Base-by-base conservation (phyloP, 2,329 filamentous ascomycete genomes). In the Endoconidiophora laricicola region DNA sequence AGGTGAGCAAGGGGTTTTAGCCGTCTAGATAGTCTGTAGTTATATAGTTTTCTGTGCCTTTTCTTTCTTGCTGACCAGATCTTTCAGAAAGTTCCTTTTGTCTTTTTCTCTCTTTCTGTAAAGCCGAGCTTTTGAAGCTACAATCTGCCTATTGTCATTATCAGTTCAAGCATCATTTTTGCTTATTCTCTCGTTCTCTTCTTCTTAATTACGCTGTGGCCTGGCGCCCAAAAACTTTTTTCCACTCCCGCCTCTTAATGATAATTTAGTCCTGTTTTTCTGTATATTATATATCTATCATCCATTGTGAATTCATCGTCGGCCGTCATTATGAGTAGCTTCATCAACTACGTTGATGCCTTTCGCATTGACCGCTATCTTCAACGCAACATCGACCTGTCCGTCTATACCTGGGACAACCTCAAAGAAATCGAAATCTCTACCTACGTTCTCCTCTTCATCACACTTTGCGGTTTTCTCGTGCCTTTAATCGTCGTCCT, bases 401-500 rank as follows among this genome's bases (percentile, higher is more conserved):
- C 51, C 18, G 39, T 29, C 26, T 47, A 46, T 26, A 49, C 43
- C n/a, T 26, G 42, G 7, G 56, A 58, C 10, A 54, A 55, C 44
- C 52, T 59, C 20, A 55, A 52, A 16, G 53, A 56, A 46, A 52
- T 66, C 49, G 60, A 65, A 50, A 52, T 55, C 33, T 52, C 59
- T 38, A 59, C 63, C 46, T 57, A 67, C 48, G 58, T 68, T 45
- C 61, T 73, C 42, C 60, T 73, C 44, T 47, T 64, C 48, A 54
- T 65, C 49, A 74, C 71, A 6, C 55, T 73, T 45, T 48, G 66
- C 50, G 70, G 70, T 55, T 77, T 78, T 58, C 55, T 73, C 54
- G 56, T 75, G 44, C 74, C 74, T 29, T 61, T 77, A 51, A 63
- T 76, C 51, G 62, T 74, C 54, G 63, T 75, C 52, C 71, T 77